Base-by-base conservation (phyloP, 2,329 filamentous ascomycete species). In the Escovopsis sp. region DNA sequence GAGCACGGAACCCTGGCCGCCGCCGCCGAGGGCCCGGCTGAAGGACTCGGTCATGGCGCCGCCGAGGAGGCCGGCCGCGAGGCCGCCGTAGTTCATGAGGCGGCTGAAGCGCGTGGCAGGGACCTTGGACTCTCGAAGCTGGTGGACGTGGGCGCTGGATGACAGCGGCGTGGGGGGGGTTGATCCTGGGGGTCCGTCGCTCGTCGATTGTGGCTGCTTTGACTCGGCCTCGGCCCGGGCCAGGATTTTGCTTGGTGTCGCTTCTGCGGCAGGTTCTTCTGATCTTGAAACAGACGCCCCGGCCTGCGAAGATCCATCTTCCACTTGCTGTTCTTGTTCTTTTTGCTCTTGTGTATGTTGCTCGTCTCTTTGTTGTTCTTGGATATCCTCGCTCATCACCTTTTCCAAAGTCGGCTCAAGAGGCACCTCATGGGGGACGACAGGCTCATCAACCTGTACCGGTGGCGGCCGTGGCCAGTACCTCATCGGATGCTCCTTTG, bases 41-140 rank as follows among this genome's bases (percentile, higher is more conserved):
- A 98, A 62, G 35, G 80, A 73, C 56, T 98, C 90, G 1, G 76
- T 81, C 40, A 94, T 75, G 19, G 87, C 87, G 1, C 90, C 90
- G 48, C 92, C 83, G 7, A 94, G 76, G 87, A 98, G 94, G 32
- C 88, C 92, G 1, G 86, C 88, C 18, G 86, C 90, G 5, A 98
- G 69, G 0, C 90, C 86, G 37, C 85, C 74, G 52, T 96, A 98
- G 56, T 98, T 92, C 83, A 88, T 94, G 17, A 98, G 62, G 37
- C 90, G 72, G 30, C 87, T 80, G 35, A 98, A 60, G 4, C 90
- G 76, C 7, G 86, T 85, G 1, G 90, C 82, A 1, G 90, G 90
- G 1, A 98, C 87, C 42, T 76, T 78, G 9, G 90, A 98, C 50
- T 96, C 88, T 37, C 79, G 71, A 53, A 98, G 75, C 40, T 79